A percentile compares a stretch with the other conserved stretches of the same genome.
Conservation (phyloP, 1,284 basidiomycete genomes). For the Cutaneotrichosporon cutaneum region DNA sequence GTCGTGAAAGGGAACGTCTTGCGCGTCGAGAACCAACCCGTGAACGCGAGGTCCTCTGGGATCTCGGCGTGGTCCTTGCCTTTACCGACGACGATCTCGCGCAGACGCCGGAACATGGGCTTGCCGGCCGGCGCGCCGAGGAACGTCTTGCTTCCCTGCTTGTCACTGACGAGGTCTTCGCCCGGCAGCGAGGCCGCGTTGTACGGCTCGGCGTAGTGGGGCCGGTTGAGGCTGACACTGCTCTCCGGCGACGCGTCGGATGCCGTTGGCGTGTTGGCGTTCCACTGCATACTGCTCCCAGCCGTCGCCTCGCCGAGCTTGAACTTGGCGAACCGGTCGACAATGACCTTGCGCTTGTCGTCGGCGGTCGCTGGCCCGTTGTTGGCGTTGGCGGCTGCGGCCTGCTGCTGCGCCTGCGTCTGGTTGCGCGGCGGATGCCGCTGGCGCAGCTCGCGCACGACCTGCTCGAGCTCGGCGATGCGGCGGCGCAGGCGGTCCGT, state of each 20-base stretch:
- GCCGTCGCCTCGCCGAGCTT: constrained; percentile 48
- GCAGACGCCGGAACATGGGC: constrained; percentile 39
- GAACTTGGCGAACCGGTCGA: constrained; percentile 50
- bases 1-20: constrained; percentile 54
- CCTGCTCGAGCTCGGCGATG: constrained; percentile 83
- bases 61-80: constrained; percentile 28
- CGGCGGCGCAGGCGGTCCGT: constrained; percentile 74
- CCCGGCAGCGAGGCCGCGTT: constrained; percentile 38
- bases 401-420: constrained; percentile 10
- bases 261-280: constrained; percentile 4
- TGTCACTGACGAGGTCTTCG: constrained; percentile 46
- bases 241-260: constrained; percentile 19
- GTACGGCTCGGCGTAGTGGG: constrained; percentile 38
- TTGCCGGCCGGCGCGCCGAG: constrained; percentile 45
- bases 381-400: not conserved
- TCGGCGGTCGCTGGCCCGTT: constrained; percentile 12
- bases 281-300: constrained; percentile 19
- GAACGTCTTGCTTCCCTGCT: constrained; percentile 41
- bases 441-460: constrained; percentile 67
- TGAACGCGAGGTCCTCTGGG: constrained; percentile 49
- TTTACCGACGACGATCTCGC: constrained; percentile 20
- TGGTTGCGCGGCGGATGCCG: constrained; percentile 25
- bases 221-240: constrained; percentile 5
- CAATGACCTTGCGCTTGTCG: constrained; percentile 44
- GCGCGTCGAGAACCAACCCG: constrained; percentile 48